Evolutionary conservation across 306 rosid genomes (phyloP).

Genomic region (Aeschynomene evenia): DNA sequence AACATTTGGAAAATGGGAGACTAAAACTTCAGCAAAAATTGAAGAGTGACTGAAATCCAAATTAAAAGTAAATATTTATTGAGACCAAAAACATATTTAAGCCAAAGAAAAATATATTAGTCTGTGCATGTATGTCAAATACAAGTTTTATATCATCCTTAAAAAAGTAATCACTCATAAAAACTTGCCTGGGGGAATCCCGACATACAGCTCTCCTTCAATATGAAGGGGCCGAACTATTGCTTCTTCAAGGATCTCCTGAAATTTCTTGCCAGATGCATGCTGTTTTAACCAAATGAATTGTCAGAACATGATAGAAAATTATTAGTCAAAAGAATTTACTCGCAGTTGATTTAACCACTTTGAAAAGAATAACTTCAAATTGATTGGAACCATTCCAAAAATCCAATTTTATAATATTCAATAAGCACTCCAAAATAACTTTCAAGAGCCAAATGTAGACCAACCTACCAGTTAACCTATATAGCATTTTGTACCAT

Average conservation of each 20-base stretch:
- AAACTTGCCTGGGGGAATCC: constrained; percentile 91
- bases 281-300: constrained; percentile 59
- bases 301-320: constrained; percentile 37
- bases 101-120: too few relatives aligned
- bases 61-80: too few relatives aligned
- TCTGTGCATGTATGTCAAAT: background rate
- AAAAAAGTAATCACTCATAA: background rate
- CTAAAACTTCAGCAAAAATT: too few relatives aligned
- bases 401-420: constrained; percentile 11
- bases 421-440: background rate
- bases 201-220: constrained; percentile 90
- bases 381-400: background rate
- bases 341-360: background rate
- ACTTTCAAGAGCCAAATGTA: constrained; percentile 19
- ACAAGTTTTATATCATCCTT: background rate
- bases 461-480: background rate
- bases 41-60: too few relatives aligned
- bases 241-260: constrained; percentile 93
- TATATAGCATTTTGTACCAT: constrained; percentile 18
- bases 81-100: too few relatives aligned
- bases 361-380: background rate
- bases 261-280: constrained; percentile 84
- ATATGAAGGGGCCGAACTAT: constrained; percentile 74
- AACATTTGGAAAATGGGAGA: too few relatives aligned
- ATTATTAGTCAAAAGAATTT: background rate